Evolutionary conservation across 148 eudicot species (phyloP).

Genomic region (Vaccinium corymbosum): DNA sequence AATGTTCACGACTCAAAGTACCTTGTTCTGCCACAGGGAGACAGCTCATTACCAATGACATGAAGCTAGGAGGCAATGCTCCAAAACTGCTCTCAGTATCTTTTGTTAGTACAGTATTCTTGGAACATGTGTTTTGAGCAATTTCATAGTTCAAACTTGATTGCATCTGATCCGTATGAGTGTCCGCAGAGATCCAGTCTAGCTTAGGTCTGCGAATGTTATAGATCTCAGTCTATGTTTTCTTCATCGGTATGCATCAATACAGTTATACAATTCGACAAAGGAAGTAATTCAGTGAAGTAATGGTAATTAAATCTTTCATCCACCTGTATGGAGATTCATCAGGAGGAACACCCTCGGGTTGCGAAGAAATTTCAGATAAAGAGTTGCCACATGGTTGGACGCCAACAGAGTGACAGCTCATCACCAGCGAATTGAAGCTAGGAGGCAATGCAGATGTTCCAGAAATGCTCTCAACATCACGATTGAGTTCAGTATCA

Average conservation of each 20-base stretch:
- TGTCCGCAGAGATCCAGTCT: conserved; percentile 30
- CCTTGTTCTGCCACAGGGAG: conserved; percentile 42
- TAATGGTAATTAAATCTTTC: not conserved
- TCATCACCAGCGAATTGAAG: not conserved
- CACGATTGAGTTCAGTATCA: not conserved
- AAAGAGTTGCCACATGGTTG: conserved; percentile 18
- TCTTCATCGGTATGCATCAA: not conserved
- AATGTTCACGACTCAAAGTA: conserved; percentile 12
- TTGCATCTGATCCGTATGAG: conserved; percentile 21
- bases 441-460: not conserved
- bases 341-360: conserved; percentile 38
- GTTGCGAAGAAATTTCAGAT: conserved; percentile 47
- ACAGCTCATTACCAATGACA: conserved; percentile 57
- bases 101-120: conserved; percentile 13
- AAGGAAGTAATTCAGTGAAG: conserved; percentile 8
- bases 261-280: not conserved
- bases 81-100: conserved; percentile 30
- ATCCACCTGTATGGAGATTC: conserved; percentile 34
- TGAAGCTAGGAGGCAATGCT: conserved; percentile 69
- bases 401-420: not conserved
- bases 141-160: conserved; percentile 23
- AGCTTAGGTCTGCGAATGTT: conserved; percentile 39
- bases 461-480: not conserved
- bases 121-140: conserved; percentile 27
- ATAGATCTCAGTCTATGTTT: not conserved